These are phyloP conservation scores for Wallacemonas sp. DNA, from an alignment of 208 protist genomes.

Conservation along the genomic window DNA sequence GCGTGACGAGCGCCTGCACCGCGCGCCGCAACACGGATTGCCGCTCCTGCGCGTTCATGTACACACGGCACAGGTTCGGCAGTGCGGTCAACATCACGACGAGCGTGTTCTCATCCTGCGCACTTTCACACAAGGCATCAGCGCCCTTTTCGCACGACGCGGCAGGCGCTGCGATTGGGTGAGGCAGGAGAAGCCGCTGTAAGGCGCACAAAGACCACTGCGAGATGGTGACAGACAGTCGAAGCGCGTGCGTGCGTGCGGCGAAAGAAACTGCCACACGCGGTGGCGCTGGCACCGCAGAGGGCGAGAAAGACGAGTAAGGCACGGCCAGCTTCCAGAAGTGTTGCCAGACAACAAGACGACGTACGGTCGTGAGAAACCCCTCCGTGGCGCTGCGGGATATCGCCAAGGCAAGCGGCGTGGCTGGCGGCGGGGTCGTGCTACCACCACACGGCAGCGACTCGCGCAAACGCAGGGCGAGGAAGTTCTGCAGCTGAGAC, in stretches of 20 bases:
- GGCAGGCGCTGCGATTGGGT: too few relatives aligned
- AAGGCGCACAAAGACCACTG: slow-evolving; percentile 17
- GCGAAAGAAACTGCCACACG: too few relatives aligned
- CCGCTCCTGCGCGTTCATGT: slow-evolving; percentile 16
- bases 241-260: background rate
- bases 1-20: background rate
- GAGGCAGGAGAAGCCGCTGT: slow-evolving; percentile 16
- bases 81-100: slow-evolving; percentile 23
- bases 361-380: background rate
- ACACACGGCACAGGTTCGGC: slow-evolving; percentile 16
- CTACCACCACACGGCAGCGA: slow-evolving; percentile 27
- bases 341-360: background rate
- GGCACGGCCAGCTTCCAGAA: background rate
- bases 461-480: slow-evolving; percentile 14
- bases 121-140: too few relatives aligned
- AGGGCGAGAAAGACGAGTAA: background rate
- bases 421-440: slow-evolving; percentile 2
- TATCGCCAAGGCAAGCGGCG: background rate
- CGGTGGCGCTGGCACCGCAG: too few relatives aligned
- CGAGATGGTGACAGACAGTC: slow-evolving; percentile 1
- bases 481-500: slow-evolving; percentile 16
- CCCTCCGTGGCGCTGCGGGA: background rate
- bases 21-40: slow-evolving; percentile 17
- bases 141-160: too few relatives aligned
- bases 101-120: slow-evolving; percentile 3